Conservation (phyloP, 2,329 filamentous ascomycete species). For the Septoria petroselini region DNA sequence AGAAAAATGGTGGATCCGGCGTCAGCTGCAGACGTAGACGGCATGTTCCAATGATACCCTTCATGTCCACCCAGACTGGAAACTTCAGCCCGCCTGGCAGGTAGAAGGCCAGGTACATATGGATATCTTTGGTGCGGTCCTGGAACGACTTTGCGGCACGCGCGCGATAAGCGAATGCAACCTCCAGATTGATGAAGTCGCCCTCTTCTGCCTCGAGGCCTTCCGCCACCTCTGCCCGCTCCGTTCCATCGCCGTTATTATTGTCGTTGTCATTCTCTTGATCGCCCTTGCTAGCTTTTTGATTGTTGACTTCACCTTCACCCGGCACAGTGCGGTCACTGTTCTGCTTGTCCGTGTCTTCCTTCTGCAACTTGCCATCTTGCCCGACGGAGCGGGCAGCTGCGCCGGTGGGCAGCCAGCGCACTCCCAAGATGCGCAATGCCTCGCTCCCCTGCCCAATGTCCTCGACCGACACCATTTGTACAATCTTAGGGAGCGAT, state of each 20-base stretch:
- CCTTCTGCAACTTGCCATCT: conserved; percentile 55
- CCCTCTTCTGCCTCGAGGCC: conserved; percentile 75
- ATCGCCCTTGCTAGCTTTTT: conserved; percentile 36
- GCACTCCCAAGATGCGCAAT: conserved; percentile 65
- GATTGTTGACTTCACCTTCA: conserved; percentile 42
- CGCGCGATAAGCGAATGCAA: conserved; percentile 70
- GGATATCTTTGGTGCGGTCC: conserved; percentile 67
- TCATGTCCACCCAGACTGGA: conserved; percentile 71
- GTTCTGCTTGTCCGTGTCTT: conserved; percentile 44
- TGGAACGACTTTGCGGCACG: conserved; percentile 57
- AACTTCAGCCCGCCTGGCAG: conserved; percentile 50
- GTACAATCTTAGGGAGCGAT: conserved; percentile 63
- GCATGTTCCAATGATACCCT: conserved; percentile 68
- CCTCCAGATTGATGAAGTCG: conserved; percentile 73
- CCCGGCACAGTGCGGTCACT: conserved; percentile 52
- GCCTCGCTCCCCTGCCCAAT: conserved; percentile 72
- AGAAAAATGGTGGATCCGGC: conserved; percentile 73
- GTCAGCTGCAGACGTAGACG: conserved; percentile 68
- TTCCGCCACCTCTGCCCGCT: conserved; percentile 43
- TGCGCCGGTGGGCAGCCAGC: conserved; percentile 70
- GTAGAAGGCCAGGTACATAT: conserved; percentile 70
- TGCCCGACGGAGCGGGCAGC: conserved; percentile 59
- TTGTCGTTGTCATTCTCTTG: conserved; percentile 30
- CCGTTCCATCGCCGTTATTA: conserved; percentile 33
- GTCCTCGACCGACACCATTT: conserved; percentile 74